These are phyloP conservation scores for Clonostachys rosea DNA, from an alignment of 2,329 filamentous ascomycete species.

Conservation along the genomic window DNA sequence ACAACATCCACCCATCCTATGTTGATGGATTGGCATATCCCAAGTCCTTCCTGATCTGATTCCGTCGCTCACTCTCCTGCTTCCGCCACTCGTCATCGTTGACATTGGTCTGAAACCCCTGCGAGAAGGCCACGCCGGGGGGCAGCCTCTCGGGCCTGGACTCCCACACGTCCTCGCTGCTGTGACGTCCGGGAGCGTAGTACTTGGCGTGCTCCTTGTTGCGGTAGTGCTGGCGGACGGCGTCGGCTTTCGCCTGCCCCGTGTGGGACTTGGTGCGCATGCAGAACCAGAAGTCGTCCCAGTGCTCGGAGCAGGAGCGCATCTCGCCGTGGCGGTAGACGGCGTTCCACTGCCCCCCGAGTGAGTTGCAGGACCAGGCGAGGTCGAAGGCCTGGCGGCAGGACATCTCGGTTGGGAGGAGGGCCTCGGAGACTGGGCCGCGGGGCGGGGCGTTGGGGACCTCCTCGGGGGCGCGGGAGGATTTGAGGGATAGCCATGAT, in stretches of 20 bases:
- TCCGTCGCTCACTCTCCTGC: conserved; percentile 24
- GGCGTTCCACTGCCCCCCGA: conserved; percentile 87
- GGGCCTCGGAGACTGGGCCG: conserved; percentile 55
- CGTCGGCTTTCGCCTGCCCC: conserved; percentile 52
- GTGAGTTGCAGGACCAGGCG: conserved; percentile 88
- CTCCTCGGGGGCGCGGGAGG: conserved; percentile 12
- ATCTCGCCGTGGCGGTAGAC: conserved; percentile 83
- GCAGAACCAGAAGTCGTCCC: conserved; percentile 97
- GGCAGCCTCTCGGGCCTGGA: conserved; percentile 58
- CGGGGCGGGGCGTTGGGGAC: conserved; percentile 17
- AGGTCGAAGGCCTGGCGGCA: conserved; percentile 88
- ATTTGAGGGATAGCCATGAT: conserved; percentile 27
- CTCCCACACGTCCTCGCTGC: conserved; percentile 89
- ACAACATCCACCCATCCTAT: not conserved
- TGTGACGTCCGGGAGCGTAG: conserved; percentile 57
- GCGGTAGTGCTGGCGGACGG: conserved; percentile 64
- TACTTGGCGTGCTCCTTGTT: conserved; percentile 63
- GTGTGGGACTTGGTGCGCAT: conserved; percentile 73
- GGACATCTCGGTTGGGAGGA: conserved; percentile 79
- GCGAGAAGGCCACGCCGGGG: conserved; percentile 38
- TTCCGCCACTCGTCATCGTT: conserved; percentile 37
- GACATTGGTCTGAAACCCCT: conserved; percentile 26
- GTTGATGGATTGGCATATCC: conserved; percentile 7
- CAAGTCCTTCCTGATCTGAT: conserved; percentile 23
- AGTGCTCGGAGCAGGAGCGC: conserved; percentile 75